Percentiles rank a stretch among this genome's conserved stretches.
Evolutionary conservation across 306 rosid genomes (phyloP).

Genomic region (Trifolium dubium): DNA sequence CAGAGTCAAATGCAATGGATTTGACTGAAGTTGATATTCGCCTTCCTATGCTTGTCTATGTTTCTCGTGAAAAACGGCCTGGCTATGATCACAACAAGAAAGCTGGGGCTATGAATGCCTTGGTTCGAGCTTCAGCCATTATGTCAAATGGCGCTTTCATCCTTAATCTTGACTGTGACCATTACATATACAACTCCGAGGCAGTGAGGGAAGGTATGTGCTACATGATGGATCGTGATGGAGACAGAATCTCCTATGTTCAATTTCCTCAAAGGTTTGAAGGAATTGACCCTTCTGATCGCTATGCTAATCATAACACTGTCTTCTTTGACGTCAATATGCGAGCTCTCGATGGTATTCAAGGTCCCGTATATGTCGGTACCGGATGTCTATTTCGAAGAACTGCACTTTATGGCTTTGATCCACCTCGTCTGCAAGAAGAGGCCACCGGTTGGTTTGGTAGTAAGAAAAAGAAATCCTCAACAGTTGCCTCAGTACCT

Average conservation of each 20-base stretch:
- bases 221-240: constrained; percentile 88
- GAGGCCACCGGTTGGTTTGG: constrained; percentile 53
- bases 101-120: constrained; percentile 87
- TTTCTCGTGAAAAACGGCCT: constrained; percentile 83
- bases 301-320: constrained; percentile 80
- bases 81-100: constrained; percentile 91
- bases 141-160: constrained; percentile 86
- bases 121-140: constrained; percentile 80
- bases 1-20: constrained; percentile 54
- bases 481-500: constrained; percentile 64
- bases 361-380: constrained; percentile 84
- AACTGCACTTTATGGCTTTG: constrained; percentile 78
- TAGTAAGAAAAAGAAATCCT: constrained; percentile 57
- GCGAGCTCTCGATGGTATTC: constrained; percentile 85
- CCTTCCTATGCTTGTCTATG: constrained; percentile 81
- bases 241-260: constrained; percentile 65
- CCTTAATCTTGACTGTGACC: constrained; percentile 82
- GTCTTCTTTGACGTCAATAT: constrained; percentile 85
- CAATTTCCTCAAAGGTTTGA: constrained; percentile 89
- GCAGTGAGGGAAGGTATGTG: constrained; percentile 88
- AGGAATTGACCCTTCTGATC: constrained; percentile 85
- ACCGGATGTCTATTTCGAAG: constrained; percentile 80
- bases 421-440: constrained; percentile 60
- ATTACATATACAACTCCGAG: constrained; percentile 69
- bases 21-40: constrained; percentile 74